Evolutionary conservation across 495 filamentous ascomycete species (phyloP).

Genomic region (Penicillium antarcticum): DNA sequence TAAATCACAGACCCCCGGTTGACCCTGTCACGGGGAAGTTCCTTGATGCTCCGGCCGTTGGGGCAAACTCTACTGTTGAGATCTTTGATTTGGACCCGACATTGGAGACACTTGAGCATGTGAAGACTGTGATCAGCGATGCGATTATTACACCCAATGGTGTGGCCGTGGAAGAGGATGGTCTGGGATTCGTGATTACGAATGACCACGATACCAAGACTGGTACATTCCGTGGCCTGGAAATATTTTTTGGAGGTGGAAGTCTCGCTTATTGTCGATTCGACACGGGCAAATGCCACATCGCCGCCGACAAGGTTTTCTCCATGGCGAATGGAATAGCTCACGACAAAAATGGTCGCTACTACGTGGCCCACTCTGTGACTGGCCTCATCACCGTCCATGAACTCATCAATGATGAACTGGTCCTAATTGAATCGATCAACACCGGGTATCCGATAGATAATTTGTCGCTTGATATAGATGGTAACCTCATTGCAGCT

Average conservation of each 20-base stretch:
- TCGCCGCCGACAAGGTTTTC: constrained; percentile 15
- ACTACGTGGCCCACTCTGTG: constrained; percentile 29
- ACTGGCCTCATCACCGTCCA: constrained; percentile 24
- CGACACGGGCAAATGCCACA: constrained; percentile 25
- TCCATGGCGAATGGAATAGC: constrained; percentile 33
- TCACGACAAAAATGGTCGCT: constrained; percentile 20
- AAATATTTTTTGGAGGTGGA: constrained; percentile 10
- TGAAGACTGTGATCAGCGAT: constrained; percentile 26
- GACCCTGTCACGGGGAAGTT: constrained; percentile 25
- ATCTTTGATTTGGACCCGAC: constrained; percentile 19
- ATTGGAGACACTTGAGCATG: constrained; percentile 18
- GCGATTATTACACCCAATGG: constrained; percentile 33
- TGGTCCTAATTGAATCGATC: constrained; percentile 25
- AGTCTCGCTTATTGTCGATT: constrained; percentile 14
- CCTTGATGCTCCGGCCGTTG: constrained; percentile 16
- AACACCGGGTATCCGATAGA: constrained; percentile 26
- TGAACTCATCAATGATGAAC: constrained; percentile 10
- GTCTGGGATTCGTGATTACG: constrained; percentile 25
- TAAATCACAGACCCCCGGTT: constrained; percentile 39
- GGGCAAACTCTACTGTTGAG: constrained; percentile 36
- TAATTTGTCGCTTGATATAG: constrained; percentile 35
- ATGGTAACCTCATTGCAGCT: constrained; percentile 35
- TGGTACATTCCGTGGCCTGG: constrained; percentile 19
- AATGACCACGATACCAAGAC: constrained; percentile 33
- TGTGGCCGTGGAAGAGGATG: constrained; percentile 26